Evolutionary conservation across 2,329 filamentous ascomycete species (phyloP), one percentile per base, ranked within the genome.

Genomic region (Calonectria multiphialidica): DNA sequence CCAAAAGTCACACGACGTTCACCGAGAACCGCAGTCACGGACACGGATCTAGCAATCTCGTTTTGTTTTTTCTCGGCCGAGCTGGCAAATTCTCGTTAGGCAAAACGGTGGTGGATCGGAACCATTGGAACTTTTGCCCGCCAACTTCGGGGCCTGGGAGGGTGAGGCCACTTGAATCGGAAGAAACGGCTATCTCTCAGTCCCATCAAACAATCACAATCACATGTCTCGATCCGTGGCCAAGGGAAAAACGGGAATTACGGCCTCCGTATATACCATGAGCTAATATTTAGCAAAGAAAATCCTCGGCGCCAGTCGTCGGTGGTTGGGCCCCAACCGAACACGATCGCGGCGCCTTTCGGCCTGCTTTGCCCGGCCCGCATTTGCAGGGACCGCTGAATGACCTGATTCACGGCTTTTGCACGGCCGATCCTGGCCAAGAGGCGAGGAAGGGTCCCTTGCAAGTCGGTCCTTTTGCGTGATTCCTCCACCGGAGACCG

Each of bases 381-480:
- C 55, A n/a, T 42, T 30, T 40, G 40, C 55, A 62, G 30, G 66
- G 66, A 44, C 45, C 66, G n/a, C 23, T 62, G 23, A 42, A 57
- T 70, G 49, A 44, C 44, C 68, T 71, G 63, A 66, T 37, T 47
- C 55, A 42, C 47, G 44, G 68, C 35, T 35, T 71, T 62, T 64
- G 7, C n/a, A 23, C 15, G 16, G n/a, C 35, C 50, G 13, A 12
- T 10, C 68, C 42, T 50, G 25, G 42, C 33, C 13, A 18, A 18
- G 9, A 18, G 6, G 8, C 12, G 25, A 35, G 45, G 18, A 9
- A 44, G 40, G 37, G 21, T 37, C 15, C 23, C 50, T 25, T 33
- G 35, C 35, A 66, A 55, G 37, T 70, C 68, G 68, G 62, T 70
- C 68, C 68, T 66, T 66, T 62, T 70, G 59, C 28, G 66, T 61